Evolutionary conservation across 78 protist genomes (phyloP).

Genomic region (Anaeramoeba ignava): DNA sequence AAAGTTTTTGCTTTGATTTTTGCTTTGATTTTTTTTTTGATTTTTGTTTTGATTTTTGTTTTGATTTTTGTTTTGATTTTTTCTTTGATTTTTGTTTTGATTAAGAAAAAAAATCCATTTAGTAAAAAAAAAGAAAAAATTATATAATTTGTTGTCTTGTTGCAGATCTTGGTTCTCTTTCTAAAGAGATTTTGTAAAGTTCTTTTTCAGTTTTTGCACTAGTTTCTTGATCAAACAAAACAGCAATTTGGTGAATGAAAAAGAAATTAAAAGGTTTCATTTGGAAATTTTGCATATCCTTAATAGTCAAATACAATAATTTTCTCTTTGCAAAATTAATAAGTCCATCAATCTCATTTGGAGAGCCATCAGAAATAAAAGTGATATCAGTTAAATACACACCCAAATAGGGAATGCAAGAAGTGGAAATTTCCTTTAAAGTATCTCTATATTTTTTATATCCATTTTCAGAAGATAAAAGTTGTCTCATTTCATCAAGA

Average conservation of each 20-base stretch:
- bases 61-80: too few species aligned
- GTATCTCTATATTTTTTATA: background rate
- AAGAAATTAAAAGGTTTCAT: background rate
- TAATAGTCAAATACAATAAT: background rate
- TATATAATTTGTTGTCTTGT: too few species aligned
- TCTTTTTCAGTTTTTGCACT: background rate
- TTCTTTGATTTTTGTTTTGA: too few species aligned
- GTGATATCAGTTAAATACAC: background rate
- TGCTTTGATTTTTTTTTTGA: too few species aligned
- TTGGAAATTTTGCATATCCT: background rate
- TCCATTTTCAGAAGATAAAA: background rate
- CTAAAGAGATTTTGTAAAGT: background rate
- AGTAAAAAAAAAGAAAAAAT: too few species aligned
- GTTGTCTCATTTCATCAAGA: background rate
- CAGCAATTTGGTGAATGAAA: background rate
- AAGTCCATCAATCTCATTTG: background rate
- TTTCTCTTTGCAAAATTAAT: background rate
- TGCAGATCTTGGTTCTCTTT: constrained; percentile 3
- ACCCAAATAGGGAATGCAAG: background rate
- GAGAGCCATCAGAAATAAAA: background rate
- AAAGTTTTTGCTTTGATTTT: too few species aligned
- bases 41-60: too few species aligned
- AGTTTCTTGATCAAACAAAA: background rate
- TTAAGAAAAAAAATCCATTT: too few species aligned
- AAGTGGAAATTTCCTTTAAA: background rate